Evolutionary conservation across 305 asterid species (phyloP), one percentile per base, ranked within the genome.

Genomic region (Striga hermonthica): DNA sequence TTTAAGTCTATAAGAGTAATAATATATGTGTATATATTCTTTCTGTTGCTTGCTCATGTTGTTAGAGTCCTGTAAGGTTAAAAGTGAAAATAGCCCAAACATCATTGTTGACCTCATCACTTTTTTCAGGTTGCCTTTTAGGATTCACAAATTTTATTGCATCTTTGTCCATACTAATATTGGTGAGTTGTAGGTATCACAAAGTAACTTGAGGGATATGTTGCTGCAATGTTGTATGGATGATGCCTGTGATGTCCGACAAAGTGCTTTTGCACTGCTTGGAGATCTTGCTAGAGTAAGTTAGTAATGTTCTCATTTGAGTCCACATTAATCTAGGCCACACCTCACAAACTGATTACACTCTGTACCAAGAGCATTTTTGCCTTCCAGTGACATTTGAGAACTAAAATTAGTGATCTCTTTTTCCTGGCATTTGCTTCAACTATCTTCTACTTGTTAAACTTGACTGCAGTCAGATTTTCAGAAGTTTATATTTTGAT

Each of bases 261-360:
- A 94, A 79, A 94, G 99, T 83, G 97, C 97, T 54, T 94, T 94
- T 83, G 99, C 99, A 4, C 85, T 94, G 84, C 91, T 94, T 66
- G 99, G 99, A 6, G 99, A 94, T 72, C 94, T 94, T 74, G 91
- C 99, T 64, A 87, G 95, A 74, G 99, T 94, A 76, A 76, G 93
- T 76, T 57, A 72, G 70, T 60, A 60, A 58, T 72, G 65, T 12
- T 36, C 22, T 41, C 39, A 11, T 53, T 58, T 72, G 38, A 35
- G 60, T 14, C 35, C 67, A 16, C 52, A 31, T 5, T 58, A 52
- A 60, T 47, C 60, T 38, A 72, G 9, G 36, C 43, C 68, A n/a
- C 6, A 16, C 59, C 6, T 4, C 47, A n/a, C 34, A 70, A 36
- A 47, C 67, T 53, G 53, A 43, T 49, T 41, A 38, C 65, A 48